A percentile compares a stretch with the other conserved stretches of the same genome.
Conservation (phyloP, 1,284 basidiomycete species). For the Naganishia liquefaciens region DNA sequence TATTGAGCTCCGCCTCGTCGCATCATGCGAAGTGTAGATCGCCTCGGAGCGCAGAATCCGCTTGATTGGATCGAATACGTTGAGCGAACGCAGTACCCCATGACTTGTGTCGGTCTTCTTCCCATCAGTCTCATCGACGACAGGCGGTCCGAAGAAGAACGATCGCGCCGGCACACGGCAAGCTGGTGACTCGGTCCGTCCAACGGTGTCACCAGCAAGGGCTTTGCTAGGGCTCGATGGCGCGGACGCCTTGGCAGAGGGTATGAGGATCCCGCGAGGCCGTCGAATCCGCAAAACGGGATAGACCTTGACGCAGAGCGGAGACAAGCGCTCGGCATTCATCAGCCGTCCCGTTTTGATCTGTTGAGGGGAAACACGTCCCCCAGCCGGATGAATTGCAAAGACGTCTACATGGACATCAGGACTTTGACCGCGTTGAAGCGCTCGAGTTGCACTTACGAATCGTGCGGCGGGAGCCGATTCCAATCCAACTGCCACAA, state of each 20-base stretch:
- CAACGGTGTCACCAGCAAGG: neutral
- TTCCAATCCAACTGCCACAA: slow-evolving; percentile 18
- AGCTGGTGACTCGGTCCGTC: neutral
- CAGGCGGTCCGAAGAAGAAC: slow-evolving; percentile 14
- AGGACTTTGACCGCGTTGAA: neutral
- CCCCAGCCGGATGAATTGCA: slow-evolving; percentile 22
- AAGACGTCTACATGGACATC: slow-evolving; percentile 23
- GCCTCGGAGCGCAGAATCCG: slow-evolving; percentile 15
- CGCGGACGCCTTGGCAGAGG: slow-evolving; percentile 3
- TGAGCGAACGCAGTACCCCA: slow-evolving; percentile 5
- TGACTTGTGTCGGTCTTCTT: neutral
- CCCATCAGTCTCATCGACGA: neutral
- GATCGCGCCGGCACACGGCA: slow-evolving; percentile 2
- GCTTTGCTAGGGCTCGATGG: slow-evolving; percentile 5
- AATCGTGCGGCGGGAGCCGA: slow-evolving; percentile 30
- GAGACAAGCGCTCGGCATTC: slow-evolving; percentile 4
- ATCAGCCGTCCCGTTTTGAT: neutral
- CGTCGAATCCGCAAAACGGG: slow-evolving; percentile 11
- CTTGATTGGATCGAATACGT: slow-evolving; percentile 22
- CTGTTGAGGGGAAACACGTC: slow-evolving; percentile 9
- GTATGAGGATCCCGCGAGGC: slow-evolving; percentile 15
- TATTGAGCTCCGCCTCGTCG: no score
- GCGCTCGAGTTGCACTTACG: slow-evolving; percentile 22
- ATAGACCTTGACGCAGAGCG: slow-evolving; percentile 4
- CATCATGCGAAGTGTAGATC: neutral